phyloP scores from a whole-genome alignment of 352 stramenopile genomes.

The Plasmopara muralis region DNA sequence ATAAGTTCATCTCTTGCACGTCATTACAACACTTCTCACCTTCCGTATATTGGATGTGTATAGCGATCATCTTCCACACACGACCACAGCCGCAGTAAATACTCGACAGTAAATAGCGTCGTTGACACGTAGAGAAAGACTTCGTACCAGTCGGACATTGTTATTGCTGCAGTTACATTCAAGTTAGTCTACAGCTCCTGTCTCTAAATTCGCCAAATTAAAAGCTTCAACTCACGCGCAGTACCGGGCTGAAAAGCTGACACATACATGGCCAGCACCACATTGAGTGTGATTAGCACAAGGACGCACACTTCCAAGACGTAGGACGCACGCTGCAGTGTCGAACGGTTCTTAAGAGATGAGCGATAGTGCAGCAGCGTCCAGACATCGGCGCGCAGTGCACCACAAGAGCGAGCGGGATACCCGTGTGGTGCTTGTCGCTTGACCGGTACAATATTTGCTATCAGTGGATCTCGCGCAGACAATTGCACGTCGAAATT shows the following conservation, averaged over 20 bases:
- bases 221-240: constrained; percentile 19
- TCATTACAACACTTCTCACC: constrained; percentile 22
- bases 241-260: constrained; percentile 21
- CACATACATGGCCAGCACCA: constrained; percentile 65
- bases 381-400: constrained; percentile 58
- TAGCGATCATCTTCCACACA: constrained; percentile 74
- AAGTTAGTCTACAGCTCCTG: neutral
- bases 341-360: constrained; percentile 49
- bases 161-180: constrained; percentile 20
- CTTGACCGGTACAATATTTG: neutral
- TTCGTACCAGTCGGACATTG: constrained; percentile 56
- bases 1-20: no score
- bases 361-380: constrained; percentile 70
- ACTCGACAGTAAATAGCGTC: constrained; percentile 68
- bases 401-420: constrained; percentile 5
- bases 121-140: constrained; percentile 75
- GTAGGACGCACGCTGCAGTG: constrained; percentile 62
- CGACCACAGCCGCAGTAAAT: constrained; percentile 68
- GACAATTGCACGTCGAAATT: constrained; percentile 14
- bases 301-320: constrained; percentile 58
- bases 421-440: neutral
- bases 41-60: constrained; percentile 37
- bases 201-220: neutral
- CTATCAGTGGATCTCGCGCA: constrained; percentile 7
- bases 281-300: constrained; percentile 71